Evolutionary conservation across 139 green algal species (phyloP), one percentile per base, ranked within the genome.

Genomic region (Coelastrella sp.): DNA sequence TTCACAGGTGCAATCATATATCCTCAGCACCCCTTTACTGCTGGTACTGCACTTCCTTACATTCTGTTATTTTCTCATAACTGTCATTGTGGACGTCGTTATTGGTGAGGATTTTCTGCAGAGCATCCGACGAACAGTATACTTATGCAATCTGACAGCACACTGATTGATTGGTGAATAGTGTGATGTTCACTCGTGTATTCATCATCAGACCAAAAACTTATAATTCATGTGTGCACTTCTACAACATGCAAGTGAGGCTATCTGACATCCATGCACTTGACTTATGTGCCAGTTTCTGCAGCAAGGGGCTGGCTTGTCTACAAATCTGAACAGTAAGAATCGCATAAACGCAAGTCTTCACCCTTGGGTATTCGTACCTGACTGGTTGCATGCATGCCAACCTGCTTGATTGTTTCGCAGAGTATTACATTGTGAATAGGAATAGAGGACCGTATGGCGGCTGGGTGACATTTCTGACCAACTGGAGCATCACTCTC

Each of bases 1-100:
- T n/a, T n/a, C n/a, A n/a, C 79, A 89, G 86, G 86, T 89, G 6
- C 64, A 59, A 27, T 82, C 60, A 30, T 68, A 59, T 51, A 85
- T 67, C 60, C 32, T 87, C 0, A 76, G 43, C 40, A 85, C 86
- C 5, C 38, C n/a, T 5, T 13, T 76, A 73, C 86, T 89, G 73
- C 80, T 89, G 73, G 40, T 43, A 19, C 51, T 85, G 74, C 86
- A 89, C 41, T 3, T 27, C 19, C 1, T 34, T 15, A 89, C 81
- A 19, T 82, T 85, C 40, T 9, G 82, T 5, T 89, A 87, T 64
- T 80, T 75, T 57, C 35, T 60, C 50, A 48, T 34, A 2, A 64
- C 15, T 4, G 38, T 89, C 6, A 59, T 87, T 13, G 37, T 89
- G 11, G 80, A 87, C 40, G 64, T 79, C 2, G 43, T 72, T 1